phyloP scores from a whole-genome alignment of 2,329 filamentous ascomycete genomes.

The Colletotrichum sublineola region DNA sequence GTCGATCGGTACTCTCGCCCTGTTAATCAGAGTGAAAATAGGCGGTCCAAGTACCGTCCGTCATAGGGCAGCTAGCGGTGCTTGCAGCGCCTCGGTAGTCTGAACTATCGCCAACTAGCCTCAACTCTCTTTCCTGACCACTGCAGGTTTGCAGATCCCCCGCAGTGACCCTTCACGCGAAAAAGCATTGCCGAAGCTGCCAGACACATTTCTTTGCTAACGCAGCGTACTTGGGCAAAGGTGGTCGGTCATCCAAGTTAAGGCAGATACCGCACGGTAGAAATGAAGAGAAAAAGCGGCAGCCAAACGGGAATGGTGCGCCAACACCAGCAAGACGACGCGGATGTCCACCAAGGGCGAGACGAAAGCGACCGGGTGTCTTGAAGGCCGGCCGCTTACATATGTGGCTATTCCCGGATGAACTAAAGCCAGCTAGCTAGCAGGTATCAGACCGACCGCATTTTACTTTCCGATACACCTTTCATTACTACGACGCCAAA shows the following conservation, averaged over 20 bases:
- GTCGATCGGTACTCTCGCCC: slow-evolving; percentile 11
- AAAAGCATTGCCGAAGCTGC: slow-evolving; percentile 2
- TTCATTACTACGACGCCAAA: not conserved
- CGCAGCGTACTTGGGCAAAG: not conserved
- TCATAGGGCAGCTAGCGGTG: slow-evolving; percentile 26
- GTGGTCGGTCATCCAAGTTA: not conserved
- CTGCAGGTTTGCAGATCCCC: slow-evolving; percentile 32
- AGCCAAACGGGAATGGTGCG: not conserved
- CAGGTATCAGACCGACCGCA: slow-evolving; percentile 8
- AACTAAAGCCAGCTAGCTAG: not conserved
- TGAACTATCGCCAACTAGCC: slow-evolving; percentile 32
- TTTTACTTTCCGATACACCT: slow-evolving; percentile 30
- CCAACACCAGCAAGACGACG: not conserved
- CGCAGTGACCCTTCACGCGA: slow-evolving; percentile 28
- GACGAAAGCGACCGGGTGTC: slow-evolving; percentile 23
- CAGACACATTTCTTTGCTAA: slow-evolving; percentile 17
- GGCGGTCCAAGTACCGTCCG: slow-evolving; percentile 14
- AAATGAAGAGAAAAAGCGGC: not conserved
- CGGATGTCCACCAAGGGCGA: not conserved
- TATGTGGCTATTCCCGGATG: not conserved
- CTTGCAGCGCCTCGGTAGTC: slow-evolving; percentile 19
- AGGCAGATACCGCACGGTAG: not conserved
- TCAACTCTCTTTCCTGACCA: slow-evolving; percentile 31
- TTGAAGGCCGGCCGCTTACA: not conserved
- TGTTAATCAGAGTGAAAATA: not conserved